These are phyloP conservation scores for Penicillium antarcticum DNA, from an alignment of 495 filamentous ascomycete genomes.

Conservation along the genomic window DNA sequence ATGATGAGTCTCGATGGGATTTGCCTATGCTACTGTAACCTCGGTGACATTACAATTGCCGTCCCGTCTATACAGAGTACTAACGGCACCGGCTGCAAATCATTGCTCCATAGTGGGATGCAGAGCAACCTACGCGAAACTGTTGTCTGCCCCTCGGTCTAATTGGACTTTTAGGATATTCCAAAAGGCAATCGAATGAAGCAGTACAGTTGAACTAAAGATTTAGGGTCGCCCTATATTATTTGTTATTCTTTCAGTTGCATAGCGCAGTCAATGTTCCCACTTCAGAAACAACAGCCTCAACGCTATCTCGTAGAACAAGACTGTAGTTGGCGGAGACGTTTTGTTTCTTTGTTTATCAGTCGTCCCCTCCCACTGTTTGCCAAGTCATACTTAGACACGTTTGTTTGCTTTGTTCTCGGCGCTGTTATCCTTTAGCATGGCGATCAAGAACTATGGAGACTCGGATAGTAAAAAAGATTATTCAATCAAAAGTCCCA, in stretches of 20 bases:
- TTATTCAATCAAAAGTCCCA: neutral
- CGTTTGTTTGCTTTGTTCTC: neutral
- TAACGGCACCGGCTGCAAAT: neutral
- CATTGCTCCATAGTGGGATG: neutral
- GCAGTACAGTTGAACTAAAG: neutral
- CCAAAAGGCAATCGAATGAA: neutral
- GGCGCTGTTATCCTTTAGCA: slow-evolving; percentile 1
- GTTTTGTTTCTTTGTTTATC: slow-evolving; percentile 2
- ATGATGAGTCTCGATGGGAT: neutral
- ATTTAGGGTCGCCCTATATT: neutral
- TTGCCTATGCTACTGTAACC: neutral
- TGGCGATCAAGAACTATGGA: neutral
- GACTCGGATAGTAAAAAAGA: neutral
- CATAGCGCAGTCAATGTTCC: too few species aligned
- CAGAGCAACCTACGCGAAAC: neutral
- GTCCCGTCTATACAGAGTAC: neutral
- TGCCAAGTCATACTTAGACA: too few species aligned
- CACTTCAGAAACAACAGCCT: neutral
- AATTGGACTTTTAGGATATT: neutral
- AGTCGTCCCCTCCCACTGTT: neutral
- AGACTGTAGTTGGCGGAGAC: neutral
- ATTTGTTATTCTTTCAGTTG: neutral
- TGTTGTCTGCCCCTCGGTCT: neutral
- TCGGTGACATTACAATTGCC: neutral
- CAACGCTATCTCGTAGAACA: neutral